Base-by-base conservation (phyloP, 2,329 filamentous ascomycete species). In the Periconia sp. region DNA sequence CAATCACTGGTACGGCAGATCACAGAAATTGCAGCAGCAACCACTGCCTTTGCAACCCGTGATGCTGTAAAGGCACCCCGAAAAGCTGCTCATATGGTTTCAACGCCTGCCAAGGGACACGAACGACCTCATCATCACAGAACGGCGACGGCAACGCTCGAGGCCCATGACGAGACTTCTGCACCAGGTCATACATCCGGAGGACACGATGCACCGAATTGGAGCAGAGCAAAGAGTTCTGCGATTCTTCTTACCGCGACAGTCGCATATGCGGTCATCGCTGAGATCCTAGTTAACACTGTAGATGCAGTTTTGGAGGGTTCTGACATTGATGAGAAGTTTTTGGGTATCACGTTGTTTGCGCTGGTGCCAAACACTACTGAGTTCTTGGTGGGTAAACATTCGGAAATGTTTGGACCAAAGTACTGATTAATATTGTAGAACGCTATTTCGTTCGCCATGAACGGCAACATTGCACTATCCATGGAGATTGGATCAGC, bases 401-500 rank as follows among this genome's bases (percentile, higher is more conserved):
- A 15, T 5, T 30, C 18, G 3, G 6, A 1, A 6, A 8, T 18
- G 10, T n/a, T 18, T n/a, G 15, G 22, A 16, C 16, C 23, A 10
- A 33, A 26, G 24, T 10, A 23, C 13, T 31, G 26, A 38, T 47
- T 13, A 13, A 39, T n/a, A 11, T 15, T 33, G 11, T 26, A 91
- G 85, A 99, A 99, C 71, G 94, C 92, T 67, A 99, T 99, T 46
- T 96, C 92, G 0, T 99, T 99, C 68, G 94, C 94, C 40, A 99
- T 99, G 92, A 97, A 99, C 65, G 94, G 94, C 47, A 99, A 99
- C 70, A 97, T 99, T 70, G 94, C 94, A 0, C 77, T 99, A 13
- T 96, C 91, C 25, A 99, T 99, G 94, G 94, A 99, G 66, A 99
- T 99, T 57, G 94, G 94, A 56, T 96, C 92, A 1, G 92, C 92